Evolutionary conservation across 1,284 basidiomycete species (phyloP).

Genomic region (Cystobasidium pallidum): DNA sequence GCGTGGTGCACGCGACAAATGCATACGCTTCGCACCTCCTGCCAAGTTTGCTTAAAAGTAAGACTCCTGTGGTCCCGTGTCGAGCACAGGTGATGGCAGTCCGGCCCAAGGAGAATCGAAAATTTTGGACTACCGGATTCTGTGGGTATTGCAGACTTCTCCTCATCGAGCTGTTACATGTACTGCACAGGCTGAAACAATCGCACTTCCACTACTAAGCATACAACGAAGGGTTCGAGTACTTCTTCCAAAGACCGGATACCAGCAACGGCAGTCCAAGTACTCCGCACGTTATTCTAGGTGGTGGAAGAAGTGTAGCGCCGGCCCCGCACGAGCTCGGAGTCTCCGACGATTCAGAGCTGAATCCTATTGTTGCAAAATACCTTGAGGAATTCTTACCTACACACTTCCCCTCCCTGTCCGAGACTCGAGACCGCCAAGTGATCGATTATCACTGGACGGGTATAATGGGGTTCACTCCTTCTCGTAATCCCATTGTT

Average conservation of each 20-base stretch:
- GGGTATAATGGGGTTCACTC: conserved; percentile 79
- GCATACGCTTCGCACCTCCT: conserved; percentile 71
- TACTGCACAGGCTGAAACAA: not conserved
- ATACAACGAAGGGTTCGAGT: conserved; percentile 65
- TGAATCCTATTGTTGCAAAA: conserved; percentile 62
- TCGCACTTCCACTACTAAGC: conserved; percentile 44
- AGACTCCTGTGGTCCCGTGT: conserved; percentile 67
- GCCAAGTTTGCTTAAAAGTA: conserved; percentile 66
- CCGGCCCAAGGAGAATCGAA: conserved; percentile 58
- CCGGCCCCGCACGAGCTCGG: conserved; percentile 62
- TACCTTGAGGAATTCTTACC: conserved; percentile 66
- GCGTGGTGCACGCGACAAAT: conserved; percentile 78
- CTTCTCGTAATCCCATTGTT: conserved; percentile 69
- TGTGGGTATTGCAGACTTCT: conserved; percentile 45
- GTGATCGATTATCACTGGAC: conserved; percentile 69
- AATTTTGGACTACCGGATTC: conserved; percentile 51
- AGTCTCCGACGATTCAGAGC: conserved; percentile 66
- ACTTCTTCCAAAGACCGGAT: conserved; percentile 75
- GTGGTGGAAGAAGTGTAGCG: conserved; percentile 67
- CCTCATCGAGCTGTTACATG: not conserved
- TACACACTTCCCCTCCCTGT: conserved; percentile 64
- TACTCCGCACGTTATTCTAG: conserved; percentile 69
- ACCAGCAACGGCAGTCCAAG: conserved; percentile 52
- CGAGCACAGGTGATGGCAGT: conserved; percentile 73
- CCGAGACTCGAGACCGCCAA: conserved; percentile 58